Evolutionary conservation across 805 yeast genomes (phyloP), one percentile per base, ranked within the genome.

Genomic region (Cyberlindnera maclurae): DNA sequence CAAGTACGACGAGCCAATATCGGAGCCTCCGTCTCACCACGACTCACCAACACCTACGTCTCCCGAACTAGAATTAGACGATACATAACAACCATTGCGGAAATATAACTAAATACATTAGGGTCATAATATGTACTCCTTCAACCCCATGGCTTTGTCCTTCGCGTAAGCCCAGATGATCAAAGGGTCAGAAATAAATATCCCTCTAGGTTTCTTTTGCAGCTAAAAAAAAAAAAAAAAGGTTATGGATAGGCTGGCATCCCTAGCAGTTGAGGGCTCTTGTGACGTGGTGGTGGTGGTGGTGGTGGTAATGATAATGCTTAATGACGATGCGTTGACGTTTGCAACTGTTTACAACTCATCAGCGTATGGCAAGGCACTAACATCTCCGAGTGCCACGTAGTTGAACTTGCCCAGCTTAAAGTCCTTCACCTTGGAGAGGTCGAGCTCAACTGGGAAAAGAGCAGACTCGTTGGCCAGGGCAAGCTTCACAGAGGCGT

Each of bases 381-480:
- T 81, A 45, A 82, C 77, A 64, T 87, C 82, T 67, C 97, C 98
- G 46, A 86, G 80, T 47, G 93, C 96, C 49, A 82, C 93, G 58
- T 83, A 80, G 70, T 81, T 87, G 70, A 79, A 80, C 57, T 77
- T 77, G 48, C 71, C 72, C 44, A 82, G 54, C 57, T 73, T 68
- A 60, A 59, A 68, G 43, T 56, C 49, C 45, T 66, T 63, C 38
- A 64, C 70, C 17, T 62, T 48, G 26, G 63, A 55, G 40, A 67
- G 60, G 38, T 65, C 60, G 26, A 64, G 51, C 39, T 64, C 58
- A 42, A 52, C 39, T 46, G 68, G 60, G 39, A 58, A 46, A 38
- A 57, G 54, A 28, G 65, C 46, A 42, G 58, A 26, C 40, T 62
- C 65, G 50, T 68, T 72, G 33, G 67, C 60, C 42, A 70, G 55